Base-by-base conservation (phyloP, 768 basidiomycete genomes). In the Fomitopsis pulvina region DNA sequence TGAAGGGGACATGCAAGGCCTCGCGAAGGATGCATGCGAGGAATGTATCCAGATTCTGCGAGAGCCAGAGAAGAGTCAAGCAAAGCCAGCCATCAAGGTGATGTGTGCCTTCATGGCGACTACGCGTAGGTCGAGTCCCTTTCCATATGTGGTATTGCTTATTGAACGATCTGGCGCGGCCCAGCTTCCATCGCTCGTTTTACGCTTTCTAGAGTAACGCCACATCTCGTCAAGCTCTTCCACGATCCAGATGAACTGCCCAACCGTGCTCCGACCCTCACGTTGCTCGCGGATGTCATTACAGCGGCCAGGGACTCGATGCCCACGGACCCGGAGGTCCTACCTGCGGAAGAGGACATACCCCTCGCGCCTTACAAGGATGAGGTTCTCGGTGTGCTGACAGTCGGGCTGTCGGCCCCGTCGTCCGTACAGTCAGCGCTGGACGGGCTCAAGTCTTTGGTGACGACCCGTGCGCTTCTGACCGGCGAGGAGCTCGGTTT, bases 61-160 rank as follows among this genome's bases (percentile, higher is more conserved):
- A 38, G 90, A 96, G 61, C 92, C 95, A 0, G 96, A 98, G 65
- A 98, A 97, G 70, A 85, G 79, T 62, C 88, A 92, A 63, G 92
- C 94, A 1, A 83, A 83, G 61, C 83, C 89, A 34, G 93, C 92
- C 1, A 85, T 86, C 41, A 92, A 89, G 63, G 78, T 92, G 27
- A 67, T 98, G 27, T 85, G 85, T 54, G 78, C 81, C 1, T 79
- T 92, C 56, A 75, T 90, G 65, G 68, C 76, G n/a, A 85, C 85
- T 11, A 87, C 89, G 7, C 77, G 93, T 93, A 60, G 42, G 87
- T 77, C 0, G 7, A 53, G 25, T 41, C 51, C 24, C 53, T 59
- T 30, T 45, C 47, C 30, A 52, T 27, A 24, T n/a, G n/a, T n/a
- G n/a, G n/a, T n/a, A n/a, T 43, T 7, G 7, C 14, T 18, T 50